Conservation (phyloP, 106 monocot genomes). For the Dioscorea alata region DNA sequence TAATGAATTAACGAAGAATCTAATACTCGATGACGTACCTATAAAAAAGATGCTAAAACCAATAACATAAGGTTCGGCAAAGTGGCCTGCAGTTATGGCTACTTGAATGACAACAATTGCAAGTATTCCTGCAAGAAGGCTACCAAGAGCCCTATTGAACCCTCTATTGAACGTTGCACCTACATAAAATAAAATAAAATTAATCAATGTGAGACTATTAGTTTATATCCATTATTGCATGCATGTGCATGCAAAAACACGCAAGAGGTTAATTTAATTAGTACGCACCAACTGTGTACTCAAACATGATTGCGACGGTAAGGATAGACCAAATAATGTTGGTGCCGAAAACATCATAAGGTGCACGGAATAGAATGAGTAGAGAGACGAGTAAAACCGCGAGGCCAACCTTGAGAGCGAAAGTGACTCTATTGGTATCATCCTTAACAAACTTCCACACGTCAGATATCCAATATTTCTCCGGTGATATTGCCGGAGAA, state of each 20-base stretch:
- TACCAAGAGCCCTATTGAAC: slow-evolving; percentile 74
- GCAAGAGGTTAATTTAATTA: no score
- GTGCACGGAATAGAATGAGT: slow-evolving; percentile 54
- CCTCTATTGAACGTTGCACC: slow-evolving; percentile 76
- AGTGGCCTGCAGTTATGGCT: slow-evolving; percentile 46
- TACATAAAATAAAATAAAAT: slow-evolving; percentile 1
- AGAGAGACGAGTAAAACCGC: slow-evolving; percentile 59
- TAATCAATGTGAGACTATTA: neutral
- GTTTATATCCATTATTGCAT: neutral
- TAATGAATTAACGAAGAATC: neutral
- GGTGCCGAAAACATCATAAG: slow-evolving; percentile 43
- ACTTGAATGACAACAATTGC: slow-evolving; percentile 57
- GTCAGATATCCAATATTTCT: slow-evolving; percentile 30
- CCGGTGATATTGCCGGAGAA: no score
- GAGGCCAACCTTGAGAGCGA: slow-evolving; percentile 57
- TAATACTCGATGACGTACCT: slow-evolving; percentile 20
- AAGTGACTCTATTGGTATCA: slow-evolving; percentile 53
- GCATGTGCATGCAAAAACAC: no score
- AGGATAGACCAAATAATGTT: slow-evolving; percentile 75
- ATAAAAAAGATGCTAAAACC: slow-evolving; percentile 78
- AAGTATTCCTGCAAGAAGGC: slow-evolving; percentile 62
- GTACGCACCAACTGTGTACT: slow-evolving; percentile 68
- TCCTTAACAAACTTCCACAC: slow-evolving; percentile 57
- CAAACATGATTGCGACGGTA: slow-evolving; percentile 79
- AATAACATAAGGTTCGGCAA: slow-evolving; percentile 60